Conservation (phyloP, 2,329 filamentous ascomycete species). For the Setomelanomma holmii region DNA sequence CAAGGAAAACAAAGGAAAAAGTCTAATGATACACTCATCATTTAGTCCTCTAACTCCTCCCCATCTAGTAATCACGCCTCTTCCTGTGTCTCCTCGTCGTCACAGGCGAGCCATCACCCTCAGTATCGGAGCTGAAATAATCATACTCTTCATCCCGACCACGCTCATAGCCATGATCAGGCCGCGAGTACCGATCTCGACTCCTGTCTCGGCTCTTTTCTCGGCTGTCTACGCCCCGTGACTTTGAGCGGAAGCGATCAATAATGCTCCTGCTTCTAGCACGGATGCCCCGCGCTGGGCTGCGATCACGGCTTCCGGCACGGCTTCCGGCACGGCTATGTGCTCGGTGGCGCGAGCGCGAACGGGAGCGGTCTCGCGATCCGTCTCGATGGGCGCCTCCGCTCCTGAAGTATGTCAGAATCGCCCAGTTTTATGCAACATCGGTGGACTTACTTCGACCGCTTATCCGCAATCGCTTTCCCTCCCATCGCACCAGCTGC, state of each 20-base stretch:
- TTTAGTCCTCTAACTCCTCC: neutral
- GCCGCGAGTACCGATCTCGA: conserved; percentile 9
- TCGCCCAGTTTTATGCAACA: neutral
- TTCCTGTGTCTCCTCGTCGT: conserved; percentile 17
- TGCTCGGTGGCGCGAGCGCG: conserved; percentile 23
- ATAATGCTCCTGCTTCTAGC: conserved; percentile 36
- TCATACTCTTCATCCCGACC: conserved; percentile 21
- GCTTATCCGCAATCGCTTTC: conserved; percentile 26
- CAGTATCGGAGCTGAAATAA: conserved; percentile 21
- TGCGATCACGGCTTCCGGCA: conserved; percentile 13
- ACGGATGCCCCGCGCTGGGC: conserved; percentile 18
- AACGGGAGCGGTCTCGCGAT: conserved; percentile 26
- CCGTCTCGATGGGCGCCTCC: conserved; percentile 25
- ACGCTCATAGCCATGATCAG: conserved; percentile 25
- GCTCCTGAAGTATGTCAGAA: conserved; percentile 14
- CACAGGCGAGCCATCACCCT: conserved; percentile 21
- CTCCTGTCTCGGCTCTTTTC: conserved; percentile 5
- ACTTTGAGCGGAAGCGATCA: conserved; percentile 34
- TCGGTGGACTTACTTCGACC: conserved; percentile 19
- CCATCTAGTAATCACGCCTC: conserved; percentile 14
- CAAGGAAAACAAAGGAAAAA: neutral
- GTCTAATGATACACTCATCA: neutral
- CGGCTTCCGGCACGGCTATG: conserved; percentile 14
- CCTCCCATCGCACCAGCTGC: conserved; percentile 45
- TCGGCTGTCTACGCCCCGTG: conserved; percentile 23